Evolutionary conservation across 2,329 filamentous ascomycete species (phyloP).

Genomic region (Fusarium torulosum): DNA sequence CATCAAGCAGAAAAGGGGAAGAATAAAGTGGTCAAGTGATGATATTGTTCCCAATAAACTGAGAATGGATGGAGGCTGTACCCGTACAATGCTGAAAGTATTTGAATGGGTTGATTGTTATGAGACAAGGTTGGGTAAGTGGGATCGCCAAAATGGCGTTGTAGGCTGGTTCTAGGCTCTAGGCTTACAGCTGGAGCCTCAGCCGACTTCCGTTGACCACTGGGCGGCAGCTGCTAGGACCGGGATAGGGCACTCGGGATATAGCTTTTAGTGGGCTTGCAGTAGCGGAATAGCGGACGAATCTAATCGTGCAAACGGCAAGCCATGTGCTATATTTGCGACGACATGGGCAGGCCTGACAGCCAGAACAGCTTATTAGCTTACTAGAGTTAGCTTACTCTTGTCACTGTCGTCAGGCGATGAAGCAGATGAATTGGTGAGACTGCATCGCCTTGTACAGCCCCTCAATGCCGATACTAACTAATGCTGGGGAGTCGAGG

Average conservation of each 20-base stretch:
- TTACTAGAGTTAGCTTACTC: not conserved
- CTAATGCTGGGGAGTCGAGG: not conserved
- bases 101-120: not conserved
- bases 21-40: not conserved
- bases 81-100: not conserved
- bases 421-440: not conserved
- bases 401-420: not conserved
- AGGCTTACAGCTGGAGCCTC: not conserved
- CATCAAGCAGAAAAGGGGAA: conserved; percentile 2
- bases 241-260: not conserved
- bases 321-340: conserved; percentile 43
- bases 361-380: not conserved
- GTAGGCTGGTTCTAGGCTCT: not conserved
- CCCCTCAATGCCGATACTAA: too few relatives aligned
- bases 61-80: not conserved
- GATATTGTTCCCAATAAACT: not conserved
- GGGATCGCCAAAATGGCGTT: conserved; percentile 26
- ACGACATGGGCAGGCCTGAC: conserved; percentile 19
- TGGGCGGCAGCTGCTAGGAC: not conserved
- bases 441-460: too few relatives aligned
- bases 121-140: conserved; percentile 25
- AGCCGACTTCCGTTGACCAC: conserved; percentile 16
- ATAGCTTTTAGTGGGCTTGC: conserved; percentile 13
- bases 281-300: conserved; percentile 26
- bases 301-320: too few relatives aligned